These are phyloP conservation scores for Phaseolus lunatus DNA, from an alignment of 306 rosid genomes.

Conservation along the genomic window DNA sequence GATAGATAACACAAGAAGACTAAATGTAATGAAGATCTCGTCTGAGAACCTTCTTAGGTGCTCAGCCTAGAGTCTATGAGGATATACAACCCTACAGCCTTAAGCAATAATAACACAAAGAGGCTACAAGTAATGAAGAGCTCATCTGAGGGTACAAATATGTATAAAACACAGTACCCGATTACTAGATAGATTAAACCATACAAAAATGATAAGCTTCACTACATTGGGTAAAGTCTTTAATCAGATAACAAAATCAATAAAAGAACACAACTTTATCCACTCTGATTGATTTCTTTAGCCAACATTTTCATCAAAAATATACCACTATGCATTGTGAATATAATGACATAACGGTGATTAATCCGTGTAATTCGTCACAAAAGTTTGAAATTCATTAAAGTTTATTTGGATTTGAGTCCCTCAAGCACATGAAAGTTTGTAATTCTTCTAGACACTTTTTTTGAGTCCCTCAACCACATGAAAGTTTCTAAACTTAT, in stretches of 20 bases:
- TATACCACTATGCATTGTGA: background rate
- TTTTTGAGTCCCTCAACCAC: constrained; percentile 34
- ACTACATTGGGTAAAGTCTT: constrained; percentile 7
- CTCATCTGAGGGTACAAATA: too few relatives aligned
- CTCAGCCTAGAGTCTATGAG: too few relatives aligned
- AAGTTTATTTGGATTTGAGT: constrained; percentile 27
- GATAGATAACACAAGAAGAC: too few relatives aligned
- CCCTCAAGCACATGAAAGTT: constrained; percentile 28
- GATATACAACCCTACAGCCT: too few relatives aligned
- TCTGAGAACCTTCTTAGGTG: too few relatives aligned
- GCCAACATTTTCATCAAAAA: constrained; percentile 9
- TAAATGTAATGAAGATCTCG: too few relatives aligned
- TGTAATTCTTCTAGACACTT: background rate
- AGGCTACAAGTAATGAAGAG: too few relatives aligned
- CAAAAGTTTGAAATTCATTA: constrained; percentile 32
- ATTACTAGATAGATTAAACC: constrained; percentile 25
- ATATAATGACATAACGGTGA: background rate
- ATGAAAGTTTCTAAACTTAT: background rate
- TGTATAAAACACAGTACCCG: background rate
- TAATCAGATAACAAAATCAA: background rate
- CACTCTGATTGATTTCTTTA: constrained; percentile 2
- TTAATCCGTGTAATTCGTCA: background rate
- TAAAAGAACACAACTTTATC: background rate
- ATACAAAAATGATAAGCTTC: constrained; percentile 32
- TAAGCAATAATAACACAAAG: too few relatives aligned